A percentile compares a stretch with the other conserved stretches of the same genome.
These are phyloP conservation scores for Phalaenopsis hybrid DNA, from an alignment of 116 monocot species.

Conservation along the genomic window DNA sequence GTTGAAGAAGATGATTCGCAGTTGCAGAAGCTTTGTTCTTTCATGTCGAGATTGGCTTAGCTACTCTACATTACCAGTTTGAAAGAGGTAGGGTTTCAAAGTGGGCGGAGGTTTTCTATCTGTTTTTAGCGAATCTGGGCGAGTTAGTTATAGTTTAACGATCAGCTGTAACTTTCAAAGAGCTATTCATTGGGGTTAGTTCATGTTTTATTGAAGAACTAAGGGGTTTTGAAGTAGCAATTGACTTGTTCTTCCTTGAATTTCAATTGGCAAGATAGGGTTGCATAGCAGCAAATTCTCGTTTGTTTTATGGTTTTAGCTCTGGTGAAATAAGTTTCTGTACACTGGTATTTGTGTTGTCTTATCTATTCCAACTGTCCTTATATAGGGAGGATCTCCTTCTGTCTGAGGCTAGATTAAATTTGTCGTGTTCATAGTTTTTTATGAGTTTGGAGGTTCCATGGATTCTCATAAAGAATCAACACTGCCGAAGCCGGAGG, in stretches of 20 bases:
- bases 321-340: background rate
- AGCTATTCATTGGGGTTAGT: background rate
- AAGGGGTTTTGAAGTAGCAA: background rate
- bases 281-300: background rate
- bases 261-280: background rate
- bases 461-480: slow-evolving; percentile 26
- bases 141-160: too few species aligned
- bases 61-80: background rate
- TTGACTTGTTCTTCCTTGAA: background rate
- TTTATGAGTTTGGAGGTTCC: background rate
- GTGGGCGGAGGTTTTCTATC: background rate
- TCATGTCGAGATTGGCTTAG: background rate
- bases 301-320: background rate
- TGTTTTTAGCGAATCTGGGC: background rate
- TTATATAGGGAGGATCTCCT: background rate
- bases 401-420: too few species aligned
- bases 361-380: background rate
- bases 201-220: background rate
- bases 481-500: slow-evolving; percentile 9
- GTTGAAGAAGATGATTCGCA: too few species aligned
- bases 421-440: background rate
- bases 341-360: background rate
- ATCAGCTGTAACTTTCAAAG: background rate
- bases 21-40: background rate
- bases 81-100: background rate